Conservation (phyloP, 495 filamentous ascomycete genomes). For the Astrothelium macrocarpum region DNA sequence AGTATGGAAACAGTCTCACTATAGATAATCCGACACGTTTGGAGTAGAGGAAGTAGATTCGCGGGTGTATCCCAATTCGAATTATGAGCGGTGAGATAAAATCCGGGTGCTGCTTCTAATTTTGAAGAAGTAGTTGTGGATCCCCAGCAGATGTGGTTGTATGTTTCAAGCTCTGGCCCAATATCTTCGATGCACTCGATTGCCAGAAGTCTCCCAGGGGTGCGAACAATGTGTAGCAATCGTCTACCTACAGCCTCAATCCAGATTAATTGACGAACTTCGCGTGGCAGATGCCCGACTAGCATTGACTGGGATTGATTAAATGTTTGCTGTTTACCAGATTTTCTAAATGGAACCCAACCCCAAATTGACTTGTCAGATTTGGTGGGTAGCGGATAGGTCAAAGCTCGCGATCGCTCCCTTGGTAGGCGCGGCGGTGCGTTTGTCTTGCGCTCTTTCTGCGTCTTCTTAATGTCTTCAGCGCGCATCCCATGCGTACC, state of each 20-base stretch:
- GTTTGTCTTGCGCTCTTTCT: not conserved
- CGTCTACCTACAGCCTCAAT: not conserved
- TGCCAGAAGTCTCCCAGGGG: not conserved
- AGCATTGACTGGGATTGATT: constrained; percentile 3
- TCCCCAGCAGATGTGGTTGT: not conserved
- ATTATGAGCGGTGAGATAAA: not conserved
- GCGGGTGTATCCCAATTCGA: too few relatives aligned
- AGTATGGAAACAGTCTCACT: not conserved
- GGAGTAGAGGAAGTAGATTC: not conserved
- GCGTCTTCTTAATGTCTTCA: not conserved
- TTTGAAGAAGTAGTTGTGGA: not conserved
- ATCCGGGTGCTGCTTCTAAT: not conserved
- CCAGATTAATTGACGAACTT: not conserved
- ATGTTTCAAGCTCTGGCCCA: not conserved
- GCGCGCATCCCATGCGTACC: not conserved
- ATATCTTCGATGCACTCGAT: not conserved
- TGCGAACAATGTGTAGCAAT: not conserved
- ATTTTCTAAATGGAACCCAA: not conserved
- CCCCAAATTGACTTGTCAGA: not conserved
- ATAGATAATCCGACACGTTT: constrained; percentile 5
- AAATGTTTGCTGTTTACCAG: not conserved
- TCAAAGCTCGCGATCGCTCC: not conserved
- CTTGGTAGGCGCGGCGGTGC: not conserved
- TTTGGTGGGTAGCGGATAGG: not conserved
- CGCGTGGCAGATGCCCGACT: not conserved